These are phyloP conservation scores for Porphyrellus cyaneotinctus DNA, from an alignment of 768 basidiomycete species.

Conservation along the genomic window DNA sequence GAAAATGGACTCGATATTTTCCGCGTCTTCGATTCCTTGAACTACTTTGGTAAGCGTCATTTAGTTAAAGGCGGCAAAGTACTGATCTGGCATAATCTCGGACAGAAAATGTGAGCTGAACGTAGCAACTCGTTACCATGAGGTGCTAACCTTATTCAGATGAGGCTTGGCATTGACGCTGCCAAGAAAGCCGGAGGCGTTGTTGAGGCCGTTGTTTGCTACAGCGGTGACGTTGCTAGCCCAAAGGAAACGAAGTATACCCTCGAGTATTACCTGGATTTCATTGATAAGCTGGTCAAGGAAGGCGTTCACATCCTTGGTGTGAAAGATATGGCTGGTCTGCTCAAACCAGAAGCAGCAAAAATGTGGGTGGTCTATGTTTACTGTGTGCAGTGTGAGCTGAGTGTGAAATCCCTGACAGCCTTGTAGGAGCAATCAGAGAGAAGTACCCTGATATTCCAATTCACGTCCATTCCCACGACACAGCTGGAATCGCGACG, in stretches of 20 bases:
- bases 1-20: slow-evolving; percentile 99
- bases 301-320: slow-evolving; percentile 97
- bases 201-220: slow-evolving; percentile 95
- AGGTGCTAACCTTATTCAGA: slow-evolving; percentile 43
- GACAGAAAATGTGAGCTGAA: slow-evolving; percentile 61
- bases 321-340: slow-evolving; percentile 98
- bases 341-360: slow-evolving; percentile 93
- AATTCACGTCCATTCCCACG: slow-evolving; percentile 99
- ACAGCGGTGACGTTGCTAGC: slow-evolving; percentile 95
- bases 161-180: slow-evolving; percentile 97
- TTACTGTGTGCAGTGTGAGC: neutral
- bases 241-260: slow-evolving; percentile 97
- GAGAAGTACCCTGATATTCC: slow-evolving; percentile 96
- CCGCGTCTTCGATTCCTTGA: slow-evolving; percentile 98
- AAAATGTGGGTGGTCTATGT: slow-evolving; percentile 56
- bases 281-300: slow-evolving; percentile 85
- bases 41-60: slow-evolving; percentile 80
- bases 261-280: slow-evolving; percentile 93
- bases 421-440: slow-evolving; percentile 91
- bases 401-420: slow-evolving; percentile 28
- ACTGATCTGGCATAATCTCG: slow-evolving; percentile 5
- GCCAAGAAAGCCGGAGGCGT: slow-evolving; percentile 99
- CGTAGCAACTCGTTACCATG: neutral
- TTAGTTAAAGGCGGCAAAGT: neutral
- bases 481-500: slow-evolving; percentile 96